phyloP scores from a whole-genome alignment of 2,329 filamentous ascomycete species.

The Myriosclerotinia duriaeana region DNA sequence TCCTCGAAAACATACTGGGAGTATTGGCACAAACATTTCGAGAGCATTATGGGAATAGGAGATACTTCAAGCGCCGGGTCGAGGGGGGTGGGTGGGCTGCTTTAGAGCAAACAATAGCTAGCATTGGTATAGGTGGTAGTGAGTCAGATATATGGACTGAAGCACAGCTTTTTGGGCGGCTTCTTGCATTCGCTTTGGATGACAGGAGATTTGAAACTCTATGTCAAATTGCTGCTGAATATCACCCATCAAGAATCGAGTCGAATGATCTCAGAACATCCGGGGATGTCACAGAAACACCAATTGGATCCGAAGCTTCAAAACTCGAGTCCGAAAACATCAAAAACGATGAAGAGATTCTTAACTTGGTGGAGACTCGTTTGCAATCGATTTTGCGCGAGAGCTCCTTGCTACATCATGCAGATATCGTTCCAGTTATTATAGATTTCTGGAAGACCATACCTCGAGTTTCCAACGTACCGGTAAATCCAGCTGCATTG shows the following conservation, averaged over 20 bases:
- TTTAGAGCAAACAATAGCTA: conserved; percentile 69
- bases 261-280: conserved; percentile 8
- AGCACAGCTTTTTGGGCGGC: conserved; percentile 75
- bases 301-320: background rate
- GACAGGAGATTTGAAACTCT: conserved; percentile 72
- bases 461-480: conserved; percentile 48
- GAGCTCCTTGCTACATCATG: conserved; percentile 56
- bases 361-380: conserved; percentile 39
- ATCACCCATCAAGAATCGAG: conserved; percentile 37
- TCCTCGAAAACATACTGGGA: conserved; percentile 70
- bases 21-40: conserved; percentile 66
- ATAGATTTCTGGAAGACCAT: conserved; percentile 64
- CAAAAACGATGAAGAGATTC: conserved; percentile 32
- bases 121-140: conserved; percentile 62
- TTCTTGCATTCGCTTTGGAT: conserved; percentile 77
- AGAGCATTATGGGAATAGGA: conserved; percentile 79
- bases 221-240: conserved; percentile 52
- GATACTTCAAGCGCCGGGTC: conserved; percentile 78
- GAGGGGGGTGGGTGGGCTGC: conserved; percentile 76
- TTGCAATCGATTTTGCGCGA: conserved; percentile 53
- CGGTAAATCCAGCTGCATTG: conserved; percentile 56
- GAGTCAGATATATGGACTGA: conserved; percentile 68
- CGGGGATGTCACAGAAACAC: conserved; percentile 2
- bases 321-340: conserved; percentile 12
- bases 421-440: conserved; percentile 62